Percentiles rank a stretch among this genome's conserved stretches.
Conservation (phyloP, 2,329 filamentous ascomycete species). For the Pseudopithomyces maydicus region DNA sequence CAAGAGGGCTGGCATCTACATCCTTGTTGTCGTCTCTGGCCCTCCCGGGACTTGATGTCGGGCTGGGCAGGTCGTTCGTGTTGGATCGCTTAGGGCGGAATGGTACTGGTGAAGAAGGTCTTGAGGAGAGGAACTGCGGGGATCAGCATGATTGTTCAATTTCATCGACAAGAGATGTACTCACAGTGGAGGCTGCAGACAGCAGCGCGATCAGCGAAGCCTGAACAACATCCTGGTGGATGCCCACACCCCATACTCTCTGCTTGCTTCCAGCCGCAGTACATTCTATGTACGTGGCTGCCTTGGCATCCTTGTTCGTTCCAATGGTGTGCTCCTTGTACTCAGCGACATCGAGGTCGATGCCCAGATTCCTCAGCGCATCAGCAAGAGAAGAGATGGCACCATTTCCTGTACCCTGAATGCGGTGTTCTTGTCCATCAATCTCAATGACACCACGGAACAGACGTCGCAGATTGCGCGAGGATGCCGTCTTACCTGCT, state of each 20-base stretch:
- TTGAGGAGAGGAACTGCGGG: slow-evolving; percentile 71
- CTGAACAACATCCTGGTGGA: slow-evolving; percentile 91
- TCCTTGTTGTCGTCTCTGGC: slow-evolving; percentile 5
- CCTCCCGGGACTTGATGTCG: slow-evolving; percentile 27
- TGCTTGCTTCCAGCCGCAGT: slow-evolving; percentile 69
- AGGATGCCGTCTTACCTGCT: slow-evolving; percentile 74
- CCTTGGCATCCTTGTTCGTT: slow-evolving; percentile 79
- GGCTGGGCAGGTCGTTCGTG: slow-evolving; percentile 44
- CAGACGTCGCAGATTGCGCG: slow-evolving; percentile 75
- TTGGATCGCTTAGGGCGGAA: slow-evolving; percentile 64
- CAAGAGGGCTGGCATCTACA: slow-evolving; percentile 23
- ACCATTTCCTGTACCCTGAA: slow-evolving; percentile 84
- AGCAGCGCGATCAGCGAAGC: slow-evolving; percentile 85
- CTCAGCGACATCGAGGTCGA: slow-evolving; percentile 88
- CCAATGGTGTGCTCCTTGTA: slow-evolving; percentile 98
- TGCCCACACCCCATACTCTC: slow-evolving; percentile 87
- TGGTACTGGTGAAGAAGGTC: slow-evolving; percentile 70
- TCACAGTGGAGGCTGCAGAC: slow-evolving; percentile 83
- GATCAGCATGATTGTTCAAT: slow-evolving; percentile 12
- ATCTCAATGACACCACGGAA: slow-evolving; percentile 87
- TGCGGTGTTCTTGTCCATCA: slow-evolving; percentile 77
- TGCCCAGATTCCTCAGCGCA: slow-evolving; percentile 76
- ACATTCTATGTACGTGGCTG: slow-evolving; percentile 95
- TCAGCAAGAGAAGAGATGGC: slow-evolving; percentile 87
- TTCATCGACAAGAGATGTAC: slow-evolving; percentile 37